These are phyloP conservation scores for Penicillium diatomitis DNA, from an alignment of 495 filamentous ascomycete species.

Conservation along the genomic window DNA sequence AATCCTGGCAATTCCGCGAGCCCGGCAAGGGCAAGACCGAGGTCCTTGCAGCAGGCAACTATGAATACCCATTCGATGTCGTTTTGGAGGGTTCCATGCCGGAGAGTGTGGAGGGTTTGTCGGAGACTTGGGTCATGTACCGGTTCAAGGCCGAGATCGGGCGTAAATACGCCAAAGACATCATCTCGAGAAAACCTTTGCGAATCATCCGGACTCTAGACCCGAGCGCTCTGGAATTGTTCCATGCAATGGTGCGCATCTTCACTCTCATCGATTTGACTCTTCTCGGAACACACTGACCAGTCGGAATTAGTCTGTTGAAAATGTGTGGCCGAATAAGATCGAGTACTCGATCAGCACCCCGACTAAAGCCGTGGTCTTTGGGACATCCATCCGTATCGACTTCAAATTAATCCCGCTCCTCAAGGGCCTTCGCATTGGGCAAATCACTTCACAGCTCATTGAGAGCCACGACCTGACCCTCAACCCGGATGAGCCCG, in stretches of 20 bases:
- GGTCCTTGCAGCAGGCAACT: conserved; percentile 64
- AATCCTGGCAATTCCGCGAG: conserved; percentile 46
- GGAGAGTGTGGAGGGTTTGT: conserved; percentile 83
- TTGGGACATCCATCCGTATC: conserved; percentile 71
- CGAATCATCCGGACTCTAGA: conserved; percentile 83
- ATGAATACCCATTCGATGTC: conserved; percentile 85
- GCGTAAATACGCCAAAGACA: conserved; percentile 70
- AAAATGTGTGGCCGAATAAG: conserved; percentile 93
- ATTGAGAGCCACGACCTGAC: conserved; percentile 69
- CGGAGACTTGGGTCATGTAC: conserved; percentile 74
- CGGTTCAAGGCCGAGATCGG: conserved; percentile 81
- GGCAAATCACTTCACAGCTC: conserved; percentile 62
- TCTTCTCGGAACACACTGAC: neutral
- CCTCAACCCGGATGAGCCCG: conserved; percentile 39
- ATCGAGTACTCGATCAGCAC: conserved; percentile 84
- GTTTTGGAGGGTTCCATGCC: conserved; percentile 64
- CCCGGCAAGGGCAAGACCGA: conserved; percentile 45
- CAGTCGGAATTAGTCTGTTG: conserved; percentile 48
- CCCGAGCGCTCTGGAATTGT: conserved; percentile 68
- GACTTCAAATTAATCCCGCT: conserved; percentile 76
- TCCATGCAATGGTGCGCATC: conserved; percentile 65
- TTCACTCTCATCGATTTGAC: neutral
- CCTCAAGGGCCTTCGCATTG: conserved; percentile 77
- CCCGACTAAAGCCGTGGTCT: conserved; percentile 83
- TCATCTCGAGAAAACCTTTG: conserved; percentile 67